Percentiles rank a stretch among this genome's conserved stretches.
Evolutionary conservation across 2,329 filamentous ascomycete genomes (phyloP).

Genomic region (Endothia cerciana): DNA sequence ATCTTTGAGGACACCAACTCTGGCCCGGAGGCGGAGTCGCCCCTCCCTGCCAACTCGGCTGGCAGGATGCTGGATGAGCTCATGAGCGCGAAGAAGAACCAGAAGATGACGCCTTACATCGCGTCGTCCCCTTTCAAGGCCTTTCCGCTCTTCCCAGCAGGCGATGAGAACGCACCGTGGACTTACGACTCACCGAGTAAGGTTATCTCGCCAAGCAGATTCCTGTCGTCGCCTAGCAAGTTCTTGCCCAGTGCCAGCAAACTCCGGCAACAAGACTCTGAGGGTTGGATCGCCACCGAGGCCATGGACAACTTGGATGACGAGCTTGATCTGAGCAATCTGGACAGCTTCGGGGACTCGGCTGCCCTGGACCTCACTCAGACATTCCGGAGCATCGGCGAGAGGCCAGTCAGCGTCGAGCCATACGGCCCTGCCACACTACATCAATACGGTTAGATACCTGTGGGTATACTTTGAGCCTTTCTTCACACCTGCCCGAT

Average conservation of each 20-base stretch:
- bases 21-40: constrained; percentile 24
- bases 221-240: constrained; percentile 58
- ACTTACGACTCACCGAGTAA: constrained; percentile 62
- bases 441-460: constrained; percentile 27
- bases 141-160: constrained; percentile 39
- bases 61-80: constrained; percentile 29
- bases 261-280: constrained; percentile 31
- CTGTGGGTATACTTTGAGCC: constrained; percentile 10
- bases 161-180: constrained; percentile 38
- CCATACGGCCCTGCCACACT: constrained; percentile 26
- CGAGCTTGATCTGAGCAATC: constrained; percentile 20
- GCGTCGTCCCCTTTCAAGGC: constrained; percentile 26
- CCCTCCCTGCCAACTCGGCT: constrained; percentile 25
- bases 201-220: constrained; percentile 58
- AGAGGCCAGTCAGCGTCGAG: constrained; percentile 23
- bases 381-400: constrained; percentile 29
- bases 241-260: constrained; percentile 42
- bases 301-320: constrained; percentile 11
- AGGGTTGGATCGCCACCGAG: constrained; percentile 24
- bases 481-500: neutral
- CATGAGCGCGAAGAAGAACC: constrained; percentile 29
- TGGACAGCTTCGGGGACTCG: constrained; percentile 23
- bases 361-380: constrained; percentile 27
- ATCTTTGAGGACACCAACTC: constrained; percentile 28
- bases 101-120: constrained; percentile 24